Percentiles rank a stretch among this genome's conserved stretches.
Evolutionary conservation across 495 filamentous ascomycete genomes (phyloP).

Genomic region (Darksidea phi): DNA sequence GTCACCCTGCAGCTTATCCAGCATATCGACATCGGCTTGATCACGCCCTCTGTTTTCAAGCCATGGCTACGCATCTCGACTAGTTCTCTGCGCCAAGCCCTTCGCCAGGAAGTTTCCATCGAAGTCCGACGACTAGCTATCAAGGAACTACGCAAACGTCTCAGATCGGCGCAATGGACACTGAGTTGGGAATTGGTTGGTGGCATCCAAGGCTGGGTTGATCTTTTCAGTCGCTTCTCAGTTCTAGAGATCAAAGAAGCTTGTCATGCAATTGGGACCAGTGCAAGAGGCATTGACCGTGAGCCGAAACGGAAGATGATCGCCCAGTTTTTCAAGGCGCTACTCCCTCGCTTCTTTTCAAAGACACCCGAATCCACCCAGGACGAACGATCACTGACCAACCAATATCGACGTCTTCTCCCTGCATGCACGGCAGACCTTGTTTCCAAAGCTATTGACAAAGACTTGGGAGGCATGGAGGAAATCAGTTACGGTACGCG

Average conservation of each 20-base stretch:
- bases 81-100: slow-evolving; percentile 1
- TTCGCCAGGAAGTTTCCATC: slow-evolving; percentile 23
- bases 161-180: slow-evolving; percentile 22
- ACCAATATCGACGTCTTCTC: slow-evolving; percentile 12
- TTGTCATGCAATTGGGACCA: neutral
- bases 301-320: slow-evolving; percentile 17
- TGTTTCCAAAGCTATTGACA: neutral
- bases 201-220: slow-evolving; percentile 3
- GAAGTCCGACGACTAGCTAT: slow-evolving; percentile 16
- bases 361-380: neutral
- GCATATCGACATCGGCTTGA: slow-evolving; percentile 13
- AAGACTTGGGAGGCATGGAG: neutral
- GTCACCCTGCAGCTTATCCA: slow-evolving; percentile 8
- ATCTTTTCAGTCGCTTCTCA: slow-evolving; percentile 15
- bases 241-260: slow-evolving; percentile 16
- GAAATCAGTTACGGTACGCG: too few species aligned
- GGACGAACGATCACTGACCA: slow-evolving; percentile 18
- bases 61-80: slow-evolving; percentile 24
- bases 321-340: slow-evolving; percentile 10
- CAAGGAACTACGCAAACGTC: slow-evolving; percentile 5
- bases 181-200: slow-evolving; percentile 19
- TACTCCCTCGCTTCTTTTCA: slow-evolving; percentile 11
- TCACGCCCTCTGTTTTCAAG: slow-evolving; percentile 12
- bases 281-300: slow-evolving; percentile 2
- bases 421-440: slow-evolving; percentile 7